Base-by-base conservation (phyloP, 441 rosid genomes). In the Pelargonium myrrhifolium region DNA sequence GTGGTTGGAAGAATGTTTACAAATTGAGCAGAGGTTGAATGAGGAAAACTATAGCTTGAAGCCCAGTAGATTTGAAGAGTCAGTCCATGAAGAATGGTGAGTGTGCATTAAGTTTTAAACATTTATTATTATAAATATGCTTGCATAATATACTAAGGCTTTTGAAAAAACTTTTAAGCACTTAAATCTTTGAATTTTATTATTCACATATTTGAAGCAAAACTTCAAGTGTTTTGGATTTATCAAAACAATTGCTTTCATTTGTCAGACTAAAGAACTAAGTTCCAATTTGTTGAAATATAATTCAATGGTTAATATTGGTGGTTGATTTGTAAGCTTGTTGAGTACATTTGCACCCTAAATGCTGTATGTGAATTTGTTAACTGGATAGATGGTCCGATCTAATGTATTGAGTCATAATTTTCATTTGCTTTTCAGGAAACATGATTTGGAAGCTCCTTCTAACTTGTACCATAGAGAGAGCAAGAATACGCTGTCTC, bases 1-100 rank as follows among this genome's bases (percentile, higher is more conserved):
- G 64, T 94, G 99, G 99, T 76, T 94, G 79, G 96, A 88, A 49
- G 84, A 88, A 62, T 88, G 90, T 75, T 66, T 88, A 80, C 80
- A 80, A 72, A 76, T 68, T 66, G 86, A 82, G 74, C 68, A 83
- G 64, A 87, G 81, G 73, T 58, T 88, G 80, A 77, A 71, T 31
- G 97, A 92, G 79, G 89, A 84, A 47, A 59, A 70, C 1, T 87
- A 92, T 77, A 81, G 72, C 79, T 77, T 92, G 86, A 84, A 84
- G 80, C 86, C 81, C 35, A 60, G 42, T 64, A 72, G 72, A 26
- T 65, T 79, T 72, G 87, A 81, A 59, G 84, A 79, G 73, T 77
- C 71, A 35, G 69, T 72, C 66, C 63, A 71, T 64, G 80, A 77
- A 35, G 89, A 81, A 64, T 62, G 80, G 95, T 89, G 60, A 79